Conservation (phyloP, 139 green algal species). For the Micractinium conductrix region DNA sequence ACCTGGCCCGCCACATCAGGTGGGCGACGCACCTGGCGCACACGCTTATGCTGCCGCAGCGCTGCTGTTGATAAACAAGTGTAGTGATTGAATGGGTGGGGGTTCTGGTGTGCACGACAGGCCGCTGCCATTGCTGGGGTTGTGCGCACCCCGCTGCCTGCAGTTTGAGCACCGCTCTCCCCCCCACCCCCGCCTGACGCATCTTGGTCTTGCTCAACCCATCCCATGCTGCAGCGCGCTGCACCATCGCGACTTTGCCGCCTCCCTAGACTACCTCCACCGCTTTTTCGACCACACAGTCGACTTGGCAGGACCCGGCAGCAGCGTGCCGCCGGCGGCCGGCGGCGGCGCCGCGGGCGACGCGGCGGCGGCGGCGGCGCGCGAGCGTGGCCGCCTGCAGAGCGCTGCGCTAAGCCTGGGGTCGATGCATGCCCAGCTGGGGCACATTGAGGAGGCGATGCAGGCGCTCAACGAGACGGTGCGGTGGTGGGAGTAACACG, state of each 20-base stretch:
- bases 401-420: conserved; percentile 60
- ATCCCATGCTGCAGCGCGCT: neutral
- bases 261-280: conserved; percentile 34
- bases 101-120: neutral
- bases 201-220: neutral
- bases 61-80: too few relatives aligned
- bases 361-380: neutral
- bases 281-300: conserved; percentile 32
- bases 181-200: neutral
- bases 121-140: neutral
- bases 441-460: conserved; percentile 60
- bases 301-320: too few relatives aligned
- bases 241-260: conserved; percentile 24
- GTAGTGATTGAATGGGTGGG: neutral
- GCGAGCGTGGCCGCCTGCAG: conserved; percentile 42
- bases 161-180: neutral
- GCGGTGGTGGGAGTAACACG: neutral
- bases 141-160: neutral
- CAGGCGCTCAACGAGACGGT: conserved; percentile 66
- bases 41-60: neutral
- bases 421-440: conserved; percentile 53
- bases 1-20: conserved; percentile 21
- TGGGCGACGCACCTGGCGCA: neutral
- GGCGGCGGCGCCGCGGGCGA: neutral
- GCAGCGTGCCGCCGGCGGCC: too few relatives aligned